These are phyloP conservation scores for Colletotrichum melonis DNA, from an alignment of 2,329 filamentous ascomycete genomes.

Conservation along the genomic window DNA sequence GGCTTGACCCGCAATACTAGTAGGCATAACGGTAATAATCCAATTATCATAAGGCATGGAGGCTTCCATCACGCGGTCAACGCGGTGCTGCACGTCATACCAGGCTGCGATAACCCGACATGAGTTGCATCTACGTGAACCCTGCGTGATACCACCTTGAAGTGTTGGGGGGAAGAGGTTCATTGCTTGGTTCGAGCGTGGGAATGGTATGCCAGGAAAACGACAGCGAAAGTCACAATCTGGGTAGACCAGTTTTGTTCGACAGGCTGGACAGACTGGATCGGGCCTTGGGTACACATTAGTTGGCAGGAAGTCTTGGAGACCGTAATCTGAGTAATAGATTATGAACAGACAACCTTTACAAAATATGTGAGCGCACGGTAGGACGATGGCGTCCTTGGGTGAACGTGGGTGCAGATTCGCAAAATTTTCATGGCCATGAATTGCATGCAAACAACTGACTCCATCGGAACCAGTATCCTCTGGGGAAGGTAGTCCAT, in stretches of 20 bases:
- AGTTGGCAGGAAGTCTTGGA: not conserved
- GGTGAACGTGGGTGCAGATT: not conserved
- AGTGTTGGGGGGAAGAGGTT: not conserved
- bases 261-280: conserved; percentile 5
- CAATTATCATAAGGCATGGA: not conserved
- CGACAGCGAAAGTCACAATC: conserved; percentile 2
- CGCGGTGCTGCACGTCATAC: not conserved
- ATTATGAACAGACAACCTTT: conserved; percentile 4
- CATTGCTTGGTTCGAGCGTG: not conserved
- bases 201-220: conserved; percentile 11
- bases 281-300: not conserved
- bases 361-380: conserved; percentile 23
- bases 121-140: not conserved
- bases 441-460: not conserved
- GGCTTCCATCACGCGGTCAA: not conserved
- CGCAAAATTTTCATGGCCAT: not conserved
- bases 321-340: not conserved
- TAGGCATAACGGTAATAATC: not conserved
- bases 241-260: not conserved
- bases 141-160: not conserved
- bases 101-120: not conserved
- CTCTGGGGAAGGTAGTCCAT: not conserved
- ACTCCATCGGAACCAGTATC: not conserved
- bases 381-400: not conserved
- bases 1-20: not conserved